These are phyloP conservation scores for Coprinellus micaceus DNA, from an alignment of 768 basidiomycete genomes.

Conservation along the genomic window DNA sequence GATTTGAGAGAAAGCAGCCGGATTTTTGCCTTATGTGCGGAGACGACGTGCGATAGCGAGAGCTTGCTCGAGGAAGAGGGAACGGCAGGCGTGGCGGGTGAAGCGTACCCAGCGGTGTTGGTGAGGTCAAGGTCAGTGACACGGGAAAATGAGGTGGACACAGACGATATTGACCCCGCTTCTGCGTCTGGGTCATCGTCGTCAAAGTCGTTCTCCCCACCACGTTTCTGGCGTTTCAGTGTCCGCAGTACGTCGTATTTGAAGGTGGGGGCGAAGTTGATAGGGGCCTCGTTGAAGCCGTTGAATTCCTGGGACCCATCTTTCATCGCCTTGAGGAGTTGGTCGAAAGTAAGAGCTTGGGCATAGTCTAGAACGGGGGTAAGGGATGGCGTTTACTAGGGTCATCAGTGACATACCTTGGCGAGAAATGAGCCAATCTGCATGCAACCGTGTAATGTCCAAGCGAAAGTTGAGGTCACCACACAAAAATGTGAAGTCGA, in stretches of 20 bases:
- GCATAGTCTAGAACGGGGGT: conserved; percentile 55
- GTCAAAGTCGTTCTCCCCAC: conserved; percentile 27
- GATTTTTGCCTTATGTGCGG: conserved; percentile 53
- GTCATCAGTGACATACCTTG: too few relatives aligned
- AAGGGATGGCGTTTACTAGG: not conserved
- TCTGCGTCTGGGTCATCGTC: conserved; percentile 9
- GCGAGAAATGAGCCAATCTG: conserved; percentile 87
- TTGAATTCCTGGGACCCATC: conserved; percentile 58
- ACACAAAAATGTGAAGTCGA: conserved; percentile 84
- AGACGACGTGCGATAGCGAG: conserved; percentile 12
- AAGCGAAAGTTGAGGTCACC: conserved; percentile 93
- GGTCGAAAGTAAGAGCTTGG: conserved; percentile 88
- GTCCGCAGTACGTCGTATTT: conserved; percentile 80
- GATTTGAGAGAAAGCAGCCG: conserved; percentile 51
- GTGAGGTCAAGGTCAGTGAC: conserved; percentile 18
- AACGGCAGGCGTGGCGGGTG: conserved; percentile 5
- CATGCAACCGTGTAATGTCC: conserved; percentile 85
- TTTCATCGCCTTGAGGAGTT: conserved; percentile 74
- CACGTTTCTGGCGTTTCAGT: conserved; percentile 46
- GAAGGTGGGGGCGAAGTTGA: conserved; percentile 90
- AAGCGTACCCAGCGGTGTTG: not conserved
- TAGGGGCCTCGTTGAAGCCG: conserved; percentile 77
- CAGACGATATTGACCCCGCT: conserved; percentile 1
- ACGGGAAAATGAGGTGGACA: conserved; percentile 1
- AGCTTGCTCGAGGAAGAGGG: conserved; percentile 19